Evolutionary conservation across 192 early-diverging fungal species (phyloP), one percentile per base, ranked within the genome.

Genomic region (Spinellus fusiger): DNA sequence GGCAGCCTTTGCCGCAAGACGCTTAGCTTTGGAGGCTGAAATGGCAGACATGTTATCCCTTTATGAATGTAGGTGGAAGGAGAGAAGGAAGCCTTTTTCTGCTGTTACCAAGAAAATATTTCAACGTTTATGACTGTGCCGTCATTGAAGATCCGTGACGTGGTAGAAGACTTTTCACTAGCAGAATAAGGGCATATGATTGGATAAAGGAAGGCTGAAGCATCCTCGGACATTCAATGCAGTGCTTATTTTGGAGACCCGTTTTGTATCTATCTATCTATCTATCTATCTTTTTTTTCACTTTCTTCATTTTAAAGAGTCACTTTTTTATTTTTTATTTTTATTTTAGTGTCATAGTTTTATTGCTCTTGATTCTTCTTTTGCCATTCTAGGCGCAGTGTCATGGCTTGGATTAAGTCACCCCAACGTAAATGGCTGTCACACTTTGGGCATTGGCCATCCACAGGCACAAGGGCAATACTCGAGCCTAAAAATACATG

Each of bases 1-100:
- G 66, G 82, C 63, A 16, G 82, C 82, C 78, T 86, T 90, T 54
- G 86, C 87, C 37, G 85, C 86, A 68, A 87, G 66, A 67, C 89
- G 89, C 75, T 89, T 89, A 71, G 87, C 87, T 78, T 90, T 90
- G 31, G 89, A 90, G 12, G 78, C 83, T 29, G 86, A 89, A 35
- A 73, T 54, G 59, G 61, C 35, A 56, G 58, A 61, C 69, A 71
- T 71, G 38, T 29, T 59, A 65, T 18, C 40, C 40, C 18, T 44
- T 44, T 44, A 50, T 28, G 28, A 61, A 50, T 16, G 25, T 16
- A 20, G 10, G 26, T 35, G 25, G 33, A 55, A 23, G 26, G 22
- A 55, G 22, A 26, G n/a, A 49, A 26, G 29, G 4, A 40, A 32
- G 27, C 6, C 5, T 61, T 52, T 26, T 31, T 50, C 18, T 23